Evolutionary conservation across 2,329 filamentous ascomycete species (phyloP), one percentile per base, ranked within the genome.

Genomic region (Plectosphaerella cucumerina): DNA sequence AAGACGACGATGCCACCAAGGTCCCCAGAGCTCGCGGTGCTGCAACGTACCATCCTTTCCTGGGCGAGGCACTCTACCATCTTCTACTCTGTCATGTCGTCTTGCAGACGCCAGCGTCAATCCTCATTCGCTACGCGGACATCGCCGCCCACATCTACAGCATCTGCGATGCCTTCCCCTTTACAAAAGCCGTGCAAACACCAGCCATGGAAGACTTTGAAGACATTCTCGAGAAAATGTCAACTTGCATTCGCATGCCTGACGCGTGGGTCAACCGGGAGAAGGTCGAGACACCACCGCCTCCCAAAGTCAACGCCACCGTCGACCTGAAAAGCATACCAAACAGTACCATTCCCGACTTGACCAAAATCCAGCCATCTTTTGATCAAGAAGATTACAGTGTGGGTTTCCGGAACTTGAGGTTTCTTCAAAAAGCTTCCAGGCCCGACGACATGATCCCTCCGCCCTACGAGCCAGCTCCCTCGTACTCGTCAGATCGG

Each of bases 141-240:
- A 94, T 92, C 79, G 89, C 87, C 5, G 87, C 89, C 15, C 84
- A 89, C 5, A 76, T 94, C 2, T 78, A 82, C 5, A 80, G 89
- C 18, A 77, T 94, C 21, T 84, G 82, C 46, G 87, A 94, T 60
- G 89, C 89, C 4, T 92, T 90, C 59, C 90, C 90, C 0, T 80
- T 93, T 46, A 93, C 95, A 62, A 84, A 91, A 56, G 77, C 84
- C 1, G 84, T 85, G 21, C 77, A 86, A 47, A 87, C 82, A 4
- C 84, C 87, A 1, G 84, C 87, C 2, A 83, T 88, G 48, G 81
- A 85, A 3, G 90, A 95, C 67, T 95, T 89, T 89, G 82, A 86
- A 45, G 87, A 93, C 66, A 76, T 93, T 0, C 66, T 94, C 10
- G 79, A 76, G 82, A 33, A 87, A 89, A n/a, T n/a, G n/a, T n/a